Evolutionary conservation across 2,329 filamentous ascomycete species (phyloP).

Genomic region (Phyllosticta citribraziliensis): DNA sequence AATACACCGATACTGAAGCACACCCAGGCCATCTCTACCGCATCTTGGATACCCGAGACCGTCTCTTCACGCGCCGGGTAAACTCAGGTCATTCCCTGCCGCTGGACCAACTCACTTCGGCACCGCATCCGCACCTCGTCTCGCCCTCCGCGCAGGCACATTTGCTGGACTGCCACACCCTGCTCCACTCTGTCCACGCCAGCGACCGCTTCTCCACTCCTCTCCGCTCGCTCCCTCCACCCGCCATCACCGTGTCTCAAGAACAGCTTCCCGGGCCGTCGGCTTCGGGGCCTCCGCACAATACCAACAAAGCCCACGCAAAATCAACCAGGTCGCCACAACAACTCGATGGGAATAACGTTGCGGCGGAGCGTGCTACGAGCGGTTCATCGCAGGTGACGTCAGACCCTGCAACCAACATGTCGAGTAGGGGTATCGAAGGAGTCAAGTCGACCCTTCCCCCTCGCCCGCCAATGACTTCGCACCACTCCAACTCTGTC

Average conservation of each 20-base stretch:
- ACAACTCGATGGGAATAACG: conserved; percentile 29
- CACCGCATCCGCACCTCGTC: conserved; percentile 10
- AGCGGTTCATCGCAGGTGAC: conserved; percentile 30
- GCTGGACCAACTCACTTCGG: conserved; percentile 11
- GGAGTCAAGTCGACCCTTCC: conserved; percentile 15
- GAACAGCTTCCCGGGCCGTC: conserved; percentile 12
- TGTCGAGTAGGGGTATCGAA: conserved; percentile 23
- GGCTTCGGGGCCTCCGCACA: conserved; percentile 8
- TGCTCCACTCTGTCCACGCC: conserved; percentile 17
- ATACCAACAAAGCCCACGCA: conserved; percentile 17
- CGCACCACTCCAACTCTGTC: conserved; percentile 75
- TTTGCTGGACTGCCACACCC: conserved; percentile 20
- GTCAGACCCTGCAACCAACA: conserved; percentile 20
- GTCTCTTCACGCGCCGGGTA: conserved; percentile 9
- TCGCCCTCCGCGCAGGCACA: conserved; percentile 14
- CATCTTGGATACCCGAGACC: conserved; percentile 13
- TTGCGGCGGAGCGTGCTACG: conserved; percentile 21
- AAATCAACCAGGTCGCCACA: conserved; percentile 18
- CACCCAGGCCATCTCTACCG: conserved; percentile 14
- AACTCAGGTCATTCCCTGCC: conserved; percentile 11
- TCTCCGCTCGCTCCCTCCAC: conserved; percentile 14
- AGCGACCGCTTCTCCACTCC: conserved; percentile 17
- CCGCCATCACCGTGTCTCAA: conserved; percentile 32
- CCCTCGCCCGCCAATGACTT: conserved; percentile 42
- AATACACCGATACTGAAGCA: conserved; percentile 11